Evolutionary conservation across 2,329 filamentous ascomycete species (phyloP).

Genomic region (Colletotrichum falcatum): DNA sequence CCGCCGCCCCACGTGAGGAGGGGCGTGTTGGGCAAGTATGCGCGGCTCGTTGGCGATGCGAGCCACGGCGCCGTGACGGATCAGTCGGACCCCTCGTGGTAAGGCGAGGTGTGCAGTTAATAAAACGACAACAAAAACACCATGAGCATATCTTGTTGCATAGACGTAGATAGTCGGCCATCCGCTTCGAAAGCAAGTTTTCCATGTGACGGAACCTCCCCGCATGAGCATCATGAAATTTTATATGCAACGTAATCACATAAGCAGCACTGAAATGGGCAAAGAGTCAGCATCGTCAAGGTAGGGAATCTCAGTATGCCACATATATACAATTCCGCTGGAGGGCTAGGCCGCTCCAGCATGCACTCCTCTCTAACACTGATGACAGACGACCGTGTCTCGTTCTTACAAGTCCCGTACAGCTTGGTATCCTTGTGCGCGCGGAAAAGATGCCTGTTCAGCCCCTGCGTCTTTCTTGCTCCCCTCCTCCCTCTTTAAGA

Average conservation of each 20-base stretch:
- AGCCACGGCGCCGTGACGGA: conserved; percentile 93
- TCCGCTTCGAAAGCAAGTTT: not conserved
- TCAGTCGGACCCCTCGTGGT: conserved; percentile 49
- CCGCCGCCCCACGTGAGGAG: conserved; percentile 81
- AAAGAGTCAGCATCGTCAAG: not conserved
- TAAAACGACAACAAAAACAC: too few species aligned
- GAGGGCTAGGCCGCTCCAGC: conserved; percentile 14
- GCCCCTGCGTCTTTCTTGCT: not conserved
- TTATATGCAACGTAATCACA: not conserved
- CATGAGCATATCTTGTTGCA: not conserved
- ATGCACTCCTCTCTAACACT: conserved; percentile 25
- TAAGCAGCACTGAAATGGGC: not conserved
- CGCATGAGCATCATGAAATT: too few species aligned
- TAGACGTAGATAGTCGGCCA: not conserved
- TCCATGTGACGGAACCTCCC: too few species aligned
- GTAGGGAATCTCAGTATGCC: not conserved
- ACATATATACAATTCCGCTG: conserved; percentile 37
- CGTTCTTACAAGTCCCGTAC: conserved; percentile 5
- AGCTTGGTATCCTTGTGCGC: conserved; percentile 20
- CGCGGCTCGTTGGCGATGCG: conserved; percentile 87
- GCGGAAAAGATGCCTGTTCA: conserved; percentile 1
- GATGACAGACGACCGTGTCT: conserved; percentile 13
- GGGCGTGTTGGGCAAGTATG: conserved; percentile 92
- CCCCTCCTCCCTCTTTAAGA: not conserved
- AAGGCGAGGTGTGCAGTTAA: not conserved